phyloP scores from a whole-genome alignment of 2,329 filamentous ascomycete genomes.

The Penicillium sp. region DNA sequence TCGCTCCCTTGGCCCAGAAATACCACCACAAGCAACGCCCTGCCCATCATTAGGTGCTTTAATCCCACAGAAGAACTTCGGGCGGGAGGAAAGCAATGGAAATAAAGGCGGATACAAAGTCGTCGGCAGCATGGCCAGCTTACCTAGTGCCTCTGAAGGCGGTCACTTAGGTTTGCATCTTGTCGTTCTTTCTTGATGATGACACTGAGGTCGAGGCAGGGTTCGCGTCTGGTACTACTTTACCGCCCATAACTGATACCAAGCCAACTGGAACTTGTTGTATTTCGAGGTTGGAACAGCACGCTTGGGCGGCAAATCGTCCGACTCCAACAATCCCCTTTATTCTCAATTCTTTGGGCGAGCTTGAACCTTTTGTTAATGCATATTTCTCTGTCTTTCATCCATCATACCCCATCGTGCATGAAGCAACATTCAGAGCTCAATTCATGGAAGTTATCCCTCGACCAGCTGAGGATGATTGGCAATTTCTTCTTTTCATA shows the following conservation, averaged over 20 bases:
- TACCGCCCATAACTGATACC: slow-evolving; percentile 14
- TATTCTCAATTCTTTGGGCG: slow-evolving; percentile 3
- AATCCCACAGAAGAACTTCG: slow-evolving; percentile 36
- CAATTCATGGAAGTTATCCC: slow-evolving; percentile 37
- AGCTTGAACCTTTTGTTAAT: slow-evolving; percentile 26
- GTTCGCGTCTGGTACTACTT: slow-evolving; percentile 15
- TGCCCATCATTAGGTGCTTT: slow-evolving; percentile 13
- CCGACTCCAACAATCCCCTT: slow-evolving; percentile 3
- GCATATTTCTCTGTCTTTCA: slow-evolving; percentile 41
- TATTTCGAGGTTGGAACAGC: not conserved
- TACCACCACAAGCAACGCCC: not conserved
- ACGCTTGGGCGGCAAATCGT: not conserved
- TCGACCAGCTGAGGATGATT: slow-evolving; percentile 29
- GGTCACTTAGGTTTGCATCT: slow-evolving; percentile 14
- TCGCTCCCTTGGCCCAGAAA: not conserved
- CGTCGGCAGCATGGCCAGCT: slow-evolving; percentile 19
- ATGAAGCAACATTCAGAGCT: slow-evolving; percentile 42
- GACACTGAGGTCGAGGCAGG: slow-evolving; percentile 4
- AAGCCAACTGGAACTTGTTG: not conserved
- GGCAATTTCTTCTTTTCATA: slow-evolving; percentile 38
- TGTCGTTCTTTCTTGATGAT: not conserved
- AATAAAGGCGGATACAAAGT: slow-evolving; percentile 8
- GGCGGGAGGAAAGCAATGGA: slow-evolving; percentile 18
- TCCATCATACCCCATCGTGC: slow-evolving; percentile 38
- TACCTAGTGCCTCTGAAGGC: slow-evolving; percentile 10